phyloP scores from a whole-genome alignment of 257 asterid species.

The Solanum acaule region DNA sequence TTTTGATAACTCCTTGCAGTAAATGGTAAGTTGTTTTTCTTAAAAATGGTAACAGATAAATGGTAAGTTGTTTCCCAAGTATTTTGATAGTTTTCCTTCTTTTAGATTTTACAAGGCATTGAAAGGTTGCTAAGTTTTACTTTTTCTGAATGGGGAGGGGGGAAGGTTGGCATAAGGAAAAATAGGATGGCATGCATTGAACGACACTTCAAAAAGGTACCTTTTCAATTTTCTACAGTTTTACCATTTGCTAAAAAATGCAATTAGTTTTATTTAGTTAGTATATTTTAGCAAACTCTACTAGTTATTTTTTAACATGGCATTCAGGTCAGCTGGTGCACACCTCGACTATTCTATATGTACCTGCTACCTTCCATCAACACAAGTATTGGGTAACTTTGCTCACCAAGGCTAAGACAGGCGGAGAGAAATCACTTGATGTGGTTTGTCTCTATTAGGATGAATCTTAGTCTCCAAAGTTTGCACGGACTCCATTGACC shows the following conservation, averaged over 20 bases:
- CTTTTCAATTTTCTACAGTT: not conserved
- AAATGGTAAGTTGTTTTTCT: not conserved
- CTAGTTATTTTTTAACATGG: not conserved
- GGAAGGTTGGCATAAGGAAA: not conserved
- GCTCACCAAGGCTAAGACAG: not conserved
- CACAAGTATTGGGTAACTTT: not conserved
- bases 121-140: not conserved
- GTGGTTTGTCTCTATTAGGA: not conserved
- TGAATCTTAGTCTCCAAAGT: not conserved
- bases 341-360: not conserved
- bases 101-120: not conserved
- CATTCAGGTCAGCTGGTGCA: not conserved
- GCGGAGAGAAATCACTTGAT: not conserved
- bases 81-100: not conserved
- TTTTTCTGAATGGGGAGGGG: not conserved
- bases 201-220: not conserved
- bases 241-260: not conserved
- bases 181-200: not conserved
- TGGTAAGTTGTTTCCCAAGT: not conserved
- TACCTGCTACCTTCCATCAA: not conserved
- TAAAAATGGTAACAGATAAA: not conserved
- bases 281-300: not conserved
- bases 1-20: too few relatives aligned
- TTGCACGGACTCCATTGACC: not conserved
- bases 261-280: not conserved